These are phyloP conservation scores for Quercus rubra DNA, from an alignment of 306 rosid genomes.

Conservation along the genomic window DNA sequence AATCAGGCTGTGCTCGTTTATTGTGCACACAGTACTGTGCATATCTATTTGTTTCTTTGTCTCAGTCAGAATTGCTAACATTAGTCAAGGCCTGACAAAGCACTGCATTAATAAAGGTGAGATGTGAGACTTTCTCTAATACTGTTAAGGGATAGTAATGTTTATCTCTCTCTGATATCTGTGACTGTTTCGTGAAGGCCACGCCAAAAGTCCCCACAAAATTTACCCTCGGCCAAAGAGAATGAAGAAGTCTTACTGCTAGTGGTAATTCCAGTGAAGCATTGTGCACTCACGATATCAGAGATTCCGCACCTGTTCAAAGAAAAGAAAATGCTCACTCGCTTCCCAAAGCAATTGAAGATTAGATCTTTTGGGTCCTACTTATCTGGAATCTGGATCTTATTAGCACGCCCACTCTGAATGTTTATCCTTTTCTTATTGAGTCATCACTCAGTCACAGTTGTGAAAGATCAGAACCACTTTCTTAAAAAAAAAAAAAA, in stretches of 20 bases:
- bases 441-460: not conserved
- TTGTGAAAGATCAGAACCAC: not conserved
- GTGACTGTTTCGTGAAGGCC: conserved; percentile 3
- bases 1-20: not conserved
- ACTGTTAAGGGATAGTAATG: not conserved
- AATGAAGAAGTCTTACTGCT: not conserved
- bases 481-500: no score
- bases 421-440: not conserved
- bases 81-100: not conserved
- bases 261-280: not conserved
- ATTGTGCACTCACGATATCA: conserved; percentile 15
- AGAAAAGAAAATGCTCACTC: not conserved
- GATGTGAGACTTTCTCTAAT: not conserved
- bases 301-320: conserved; percentile 30
- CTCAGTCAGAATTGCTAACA: not conserved
- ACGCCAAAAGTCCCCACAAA: not conserved
- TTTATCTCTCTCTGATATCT: not conserved
- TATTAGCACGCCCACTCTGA: not conserved
- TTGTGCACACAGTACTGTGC: not conserved
- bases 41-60: not conserved
- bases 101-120: not conserved
- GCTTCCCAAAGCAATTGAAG: conserved; percentile 6
- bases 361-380: not conserved
- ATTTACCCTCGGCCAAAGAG: conserved; percentile 6
- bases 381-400: not conserved